phyloP scores from a whole-genome alignment of 2,329 filamentous ascomycete genomes.

The Fusarium hainanense region DNA sequence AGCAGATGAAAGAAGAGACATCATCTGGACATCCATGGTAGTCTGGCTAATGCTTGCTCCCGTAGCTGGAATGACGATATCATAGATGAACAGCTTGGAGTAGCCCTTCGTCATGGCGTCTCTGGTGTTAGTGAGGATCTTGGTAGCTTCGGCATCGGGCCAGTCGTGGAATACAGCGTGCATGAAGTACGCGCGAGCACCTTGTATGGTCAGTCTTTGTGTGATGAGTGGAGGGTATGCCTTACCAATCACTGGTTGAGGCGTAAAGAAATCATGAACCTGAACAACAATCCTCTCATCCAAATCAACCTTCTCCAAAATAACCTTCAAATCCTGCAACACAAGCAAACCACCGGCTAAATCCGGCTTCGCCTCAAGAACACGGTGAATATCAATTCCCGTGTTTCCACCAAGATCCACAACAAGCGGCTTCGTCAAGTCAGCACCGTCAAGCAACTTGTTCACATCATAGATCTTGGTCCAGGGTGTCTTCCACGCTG shows the following conservation, averaged over 20 bases:
- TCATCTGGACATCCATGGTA: slow-evolving; percentile 47
- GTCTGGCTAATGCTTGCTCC: slow-evolving; percentile 40
- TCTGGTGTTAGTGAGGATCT: slow-evolving; percentile 43
- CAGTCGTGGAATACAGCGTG: slow-evolving; percentile 63
- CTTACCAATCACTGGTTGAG: slow-evolving; percentile 29
- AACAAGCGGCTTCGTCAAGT: slow-evolving; percentile 16
- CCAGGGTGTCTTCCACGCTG: slow-evolving; percentile 35
- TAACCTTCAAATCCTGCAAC: slow-evolving; percentile 34
- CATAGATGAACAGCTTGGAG: slow-evolving; percentile 40
- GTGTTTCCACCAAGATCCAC: slow-evolving; percentile 38
- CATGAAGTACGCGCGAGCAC: slow-evolving; percentile 58
- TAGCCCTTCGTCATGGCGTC: slow-evolving; percentile 43
- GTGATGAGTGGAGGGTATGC: too few relatives aligned
- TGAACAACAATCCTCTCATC: slow-evolving; percentile 23
- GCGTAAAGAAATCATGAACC: slow-evolving; percentile 33
- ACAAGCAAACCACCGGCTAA: slow-evolving; percentile 10
- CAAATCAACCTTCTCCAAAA: slow-evolving; percentile 3
- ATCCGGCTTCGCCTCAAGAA: slow-evolving; percentile 14
- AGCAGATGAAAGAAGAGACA: slow-evolving; percentile 42
- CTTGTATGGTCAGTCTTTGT: too few relatives aligned
- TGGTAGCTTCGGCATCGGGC: slow-evolving; percentile 52
- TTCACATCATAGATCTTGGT: slow-evolving; percentile 32
- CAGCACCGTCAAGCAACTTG: slow-evolving; percentile 15
- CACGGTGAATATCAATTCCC: slow-evolving; percentile 26
- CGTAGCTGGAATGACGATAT: slow-evolving; percentile 31